Percentiles rank a stretch among this genome's conserved stretches.
phyloP scores from a whole-genome alignment of 2,329 filamentous ascomycete genomes.

The Paraphoma sp. region DNA sequence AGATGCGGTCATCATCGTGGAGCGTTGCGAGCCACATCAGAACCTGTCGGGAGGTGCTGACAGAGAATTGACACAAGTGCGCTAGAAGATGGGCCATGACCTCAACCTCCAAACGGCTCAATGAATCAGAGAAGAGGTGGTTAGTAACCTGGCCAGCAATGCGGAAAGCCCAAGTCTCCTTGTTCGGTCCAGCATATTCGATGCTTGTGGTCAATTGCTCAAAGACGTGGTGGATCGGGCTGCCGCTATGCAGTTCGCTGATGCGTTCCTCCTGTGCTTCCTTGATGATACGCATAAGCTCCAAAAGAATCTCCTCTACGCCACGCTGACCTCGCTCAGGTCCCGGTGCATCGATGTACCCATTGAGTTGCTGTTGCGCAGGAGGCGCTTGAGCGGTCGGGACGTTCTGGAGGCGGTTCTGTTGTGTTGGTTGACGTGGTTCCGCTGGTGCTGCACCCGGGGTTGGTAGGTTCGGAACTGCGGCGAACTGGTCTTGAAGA shows the following conservation, averaged over 20 bases:
- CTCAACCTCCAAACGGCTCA: constrained; percentile 66
- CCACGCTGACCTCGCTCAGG: constrained; percentile 52
- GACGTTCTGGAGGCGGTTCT: constrained; percentile 50
- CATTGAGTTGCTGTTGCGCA: constrained; percentile 62
- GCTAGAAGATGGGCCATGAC: constrained; percentile 67
- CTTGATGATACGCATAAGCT: constrained; percentile 63
- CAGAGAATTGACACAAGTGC: constrained; percentile 68
- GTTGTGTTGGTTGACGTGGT: constrained; percentile 63
- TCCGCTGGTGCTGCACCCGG: constrained; percentile 68
- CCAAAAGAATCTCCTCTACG: constrained; percentile 61
- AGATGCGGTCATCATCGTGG: constrained; percentile 65
- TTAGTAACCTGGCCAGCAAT: constrained; percentile 64
- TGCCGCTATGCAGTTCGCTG: constrained; percentile 60
- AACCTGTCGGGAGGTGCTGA: constrained; percentile 61
- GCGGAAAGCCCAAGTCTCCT: constrained; percentile 62
- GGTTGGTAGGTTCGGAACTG: constrained; percentile 67
- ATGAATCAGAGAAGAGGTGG: constrained; percentile 62
- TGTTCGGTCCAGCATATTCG: constrained; percentile 59
- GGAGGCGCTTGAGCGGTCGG: constrained; percentile 42
- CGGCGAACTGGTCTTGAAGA: constrained; percentile 65
- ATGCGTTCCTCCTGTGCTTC: constrained; percentile 65
- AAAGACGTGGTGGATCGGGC: constrained; percentile 64
- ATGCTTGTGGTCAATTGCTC: constrained; percentile 63
- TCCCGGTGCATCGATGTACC: constrained; percentile 59
- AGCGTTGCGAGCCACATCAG: constrained; percentile 57